These are phyloP conservation scores for Pulveroboletus ravenelii DNA, from an alignment of 768 basidiomycete species.

Conservation along the genomic window DNA sequence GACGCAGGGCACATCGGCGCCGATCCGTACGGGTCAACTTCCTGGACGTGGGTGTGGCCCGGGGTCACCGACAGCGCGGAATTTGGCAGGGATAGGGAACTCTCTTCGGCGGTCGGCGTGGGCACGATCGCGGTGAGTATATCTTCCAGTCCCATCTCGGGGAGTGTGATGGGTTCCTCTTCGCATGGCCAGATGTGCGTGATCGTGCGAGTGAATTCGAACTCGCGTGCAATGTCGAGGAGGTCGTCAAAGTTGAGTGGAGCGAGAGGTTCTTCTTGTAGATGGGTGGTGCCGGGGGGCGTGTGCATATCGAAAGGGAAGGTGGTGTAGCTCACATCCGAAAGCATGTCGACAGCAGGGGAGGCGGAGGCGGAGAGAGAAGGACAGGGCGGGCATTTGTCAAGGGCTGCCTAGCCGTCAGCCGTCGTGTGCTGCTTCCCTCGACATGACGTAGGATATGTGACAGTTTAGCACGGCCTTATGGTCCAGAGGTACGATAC, in stretches of 20 bases:
- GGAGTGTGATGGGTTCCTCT: constrained; percentile 2
- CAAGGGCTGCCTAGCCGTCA: constrained; percentile 10
- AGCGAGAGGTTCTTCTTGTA: constrained; percentile 1
- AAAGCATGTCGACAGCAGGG: constrained; percentile 24
- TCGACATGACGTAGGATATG: no score
- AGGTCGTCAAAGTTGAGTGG: constrained; percentile 24
- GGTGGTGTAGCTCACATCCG: constrained; percentile 10
- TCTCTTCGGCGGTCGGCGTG: constrained; percentile 1
- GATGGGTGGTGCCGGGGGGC: background rate
- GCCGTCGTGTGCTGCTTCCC: constrained; percentile 4
- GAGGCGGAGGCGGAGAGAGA: background rate
- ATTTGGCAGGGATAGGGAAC: background rate
- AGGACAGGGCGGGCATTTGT: background rate
- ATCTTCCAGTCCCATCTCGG: constrained; percentile 17
- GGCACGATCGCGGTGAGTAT: constrained; percentile 12
- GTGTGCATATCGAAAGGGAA: constrained; percentile 6
- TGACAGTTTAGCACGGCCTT: constrained; percentile 14
- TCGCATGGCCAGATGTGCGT: constrained; percentile 19
- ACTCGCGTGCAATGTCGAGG: constrained; percentile 28
- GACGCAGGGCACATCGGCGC: background rate
- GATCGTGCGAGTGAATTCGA: constrained; percentile 24
- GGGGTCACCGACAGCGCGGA: background rate
- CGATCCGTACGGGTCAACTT: background rate
- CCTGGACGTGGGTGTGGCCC: background rate
- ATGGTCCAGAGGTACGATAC: constrained; percentile 37